A percentile compares a stretch with the other conserved stretches of the same genome.
phyloP scores from a whole-genome alignment of 495 filamentous ascomycete species.

The Penicillium bialowiezense region DNA sequence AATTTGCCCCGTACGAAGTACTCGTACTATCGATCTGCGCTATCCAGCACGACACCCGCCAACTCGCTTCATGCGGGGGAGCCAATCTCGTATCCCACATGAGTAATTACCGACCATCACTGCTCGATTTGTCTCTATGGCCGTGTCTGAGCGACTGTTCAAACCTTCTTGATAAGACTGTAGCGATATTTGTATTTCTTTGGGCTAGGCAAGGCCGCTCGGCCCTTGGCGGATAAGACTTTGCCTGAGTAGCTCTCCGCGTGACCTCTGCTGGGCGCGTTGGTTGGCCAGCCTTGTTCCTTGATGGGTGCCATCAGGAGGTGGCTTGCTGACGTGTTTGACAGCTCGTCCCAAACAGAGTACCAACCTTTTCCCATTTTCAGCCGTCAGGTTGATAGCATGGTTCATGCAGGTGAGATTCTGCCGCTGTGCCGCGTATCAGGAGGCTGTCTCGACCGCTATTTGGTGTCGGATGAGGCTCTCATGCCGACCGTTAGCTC shows the following conservation, averaged over 20 bases:
- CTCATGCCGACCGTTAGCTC: not conserved
- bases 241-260: not conserved
- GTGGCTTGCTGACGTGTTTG: constrained; percentile 18
- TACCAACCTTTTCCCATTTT: not conserved
- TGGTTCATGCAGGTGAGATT: constrained; percentile 8
- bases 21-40: constrained; percentile 5
- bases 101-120: not conserved
- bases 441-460: not conserved
- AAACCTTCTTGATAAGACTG: not conserved
- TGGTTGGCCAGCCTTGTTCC: not conserved
- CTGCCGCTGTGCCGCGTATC: not conserved
- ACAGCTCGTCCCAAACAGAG: not conserved
- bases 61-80: not conserved
- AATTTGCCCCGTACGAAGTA: too few relatives aligned
- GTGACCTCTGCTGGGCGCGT: not conserved
- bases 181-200: not conserved
- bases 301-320: constrained; percentile 7
- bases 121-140: constrained; percentile 1
- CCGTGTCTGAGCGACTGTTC: not conserved
- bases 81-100: not conserved
- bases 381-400: not conserved
- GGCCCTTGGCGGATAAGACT: constrained; percentile 3
- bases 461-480: constrained; percentile 3
- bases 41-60: not conserved
- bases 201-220: not conserved